Percentiles rank a stretch among this genome's conserved stretches.
These are phyloP conservation scores for Micractinium sp. DNA, from an alignment of 139 green algal species.

Conservation along the genomic window DNA sequence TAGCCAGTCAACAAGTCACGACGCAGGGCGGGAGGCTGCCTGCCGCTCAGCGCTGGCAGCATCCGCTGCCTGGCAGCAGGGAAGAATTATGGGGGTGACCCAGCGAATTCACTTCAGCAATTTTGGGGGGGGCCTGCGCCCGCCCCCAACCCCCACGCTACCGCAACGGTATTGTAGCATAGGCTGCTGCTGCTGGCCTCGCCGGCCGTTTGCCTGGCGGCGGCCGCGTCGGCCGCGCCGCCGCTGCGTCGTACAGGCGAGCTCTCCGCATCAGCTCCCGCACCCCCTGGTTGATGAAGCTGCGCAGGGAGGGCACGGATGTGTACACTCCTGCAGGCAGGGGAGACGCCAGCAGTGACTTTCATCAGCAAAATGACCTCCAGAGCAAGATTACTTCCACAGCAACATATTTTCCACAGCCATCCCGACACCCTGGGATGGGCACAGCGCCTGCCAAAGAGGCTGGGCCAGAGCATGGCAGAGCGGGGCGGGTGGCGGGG, in stretches of 20 bases:
- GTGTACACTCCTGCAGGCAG: neutral
- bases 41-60: too few relatives aligned
- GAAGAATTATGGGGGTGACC: too few relatives aligned
- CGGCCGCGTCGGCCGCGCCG: too few relatives aligned
- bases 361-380: neutral
- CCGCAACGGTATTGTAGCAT: too few relatives aligned
- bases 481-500: neutral
- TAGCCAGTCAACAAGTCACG: too few relatives aligned
- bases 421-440: neutral
- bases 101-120: too few relatives aligned
- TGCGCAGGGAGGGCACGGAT: neutral
- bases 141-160: too few relatives aligned
- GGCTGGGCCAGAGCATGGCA: too few relatives aligned
- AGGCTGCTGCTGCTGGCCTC: neutral
- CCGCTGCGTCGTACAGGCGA: neutral
- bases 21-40: too few relatives aligned
- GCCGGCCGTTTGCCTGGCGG: neutral
- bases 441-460: neutral
- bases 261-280: neutral
- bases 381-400: too few relatives aligned
- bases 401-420: neutral
- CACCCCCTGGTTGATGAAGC: neutral
- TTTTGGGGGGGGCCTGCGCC: too few relatives aligned
- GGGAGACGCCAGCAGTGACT: neutral
- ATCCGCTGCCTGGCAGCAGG: too few relatives aligned